Evolutionary conservation across 352 stramenopile species (phyloP), one percentile per base, ranked within the genome.

Genomic region (Globisporangium apiculatum): DNA sequence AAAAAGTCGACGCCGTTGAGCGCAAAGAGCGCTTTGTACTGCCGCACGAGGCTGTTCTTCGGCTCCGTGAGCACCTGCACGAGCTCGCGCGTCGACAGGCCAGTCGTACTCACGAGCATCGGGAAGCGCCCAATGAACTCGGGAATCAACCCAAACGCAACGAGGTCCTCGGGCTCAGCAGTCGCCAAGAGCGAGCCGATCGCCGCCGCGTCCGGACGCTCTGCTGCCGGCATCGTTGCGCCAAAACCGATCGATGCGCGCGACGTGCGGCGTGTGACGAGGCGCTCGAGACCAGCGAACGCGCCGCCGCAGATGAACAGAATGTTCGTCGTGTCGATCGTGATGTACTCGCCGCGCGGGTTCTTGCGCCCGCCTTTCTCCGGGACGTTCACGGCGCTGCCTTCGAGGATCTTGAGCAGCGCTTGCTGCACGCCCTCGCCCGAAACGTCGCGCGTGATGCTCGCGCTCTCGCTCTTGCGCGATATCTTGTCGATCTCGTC

Each of bases 401-500:
- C 96, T 80, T 99, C 97, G 0, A 99, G 87, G 77, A 99, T 98
- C 83, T 99, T 99, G 49, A 99, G 80, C 62, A 99, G 75, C 40
- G 96, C 97, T 76, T 99, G 97, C 76, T 99, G 97, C 12, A 99
- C 96, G 48, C 96, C 97, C 73, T 99, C 96, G 11, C 97, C 97
- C 52, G 89, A 98, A 36, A 99, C 96, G 73, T 99, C 97, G 18
- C 97, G 87, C 57, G 95, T 98, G 64, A 98, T 98, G 83, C 91
- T 76, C 64, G 89, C 85, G 69, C 88, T 91, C 60, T 91, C 86
- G 61, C 78, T 89, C 63, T 92, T 95, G 36, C 84, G 79, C 38
- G 86, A 89, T 67, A 98, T 98, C 73, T 99, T 99, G 80, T 99
- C 97, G 57, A 98, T 98, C 71, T 99, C 96, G 64, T 99, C 97